phyloP scores from a whole-genome alignment of 192 early-diverging fungal species.

The Jimgerdemannia lactiflua region DNA sequence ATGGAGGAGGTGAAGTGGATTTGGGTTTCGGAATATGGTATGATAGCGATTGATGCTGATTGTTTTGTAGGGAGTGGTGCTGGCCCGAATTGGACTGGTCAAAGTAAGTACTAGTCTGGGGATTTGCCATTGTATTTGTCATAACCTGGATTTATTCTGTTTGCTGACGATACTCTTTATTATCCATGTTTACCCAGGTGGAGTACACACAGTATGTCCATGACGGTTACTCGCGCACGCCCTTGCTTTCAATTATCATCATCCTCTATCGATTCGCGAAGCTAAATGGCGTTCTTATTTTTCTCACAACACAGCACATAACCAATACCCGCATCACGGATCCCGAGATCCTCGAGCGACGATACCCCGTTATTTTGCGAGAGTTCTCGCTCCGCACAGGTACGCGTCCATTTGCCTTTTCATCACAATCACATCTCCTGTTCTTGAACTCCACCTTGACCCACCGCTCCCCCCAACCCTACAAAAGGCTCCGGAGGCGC shows the following conservation, averaged over 20 bases:
- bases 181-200: background rate
- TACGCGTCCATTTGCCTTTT: background rate
- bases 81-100: slow-evolving; percentile 87
- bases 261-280: background rate
- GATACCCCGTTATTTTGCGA: slow-evolving; percentile 87
- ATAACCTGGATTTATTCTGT: background rate
- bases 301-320: slow-evolving; percentile 62
- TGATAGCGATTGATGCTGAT: background rate
- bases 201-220: slow-evolving; percentile 33
- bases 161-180: background rate
- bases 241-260: background rate
- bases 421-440: background rate
- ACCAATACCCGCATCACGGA: slow-evolving; percentile 98
- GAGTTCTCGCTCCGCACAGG: slow-evolving; percentile 73
- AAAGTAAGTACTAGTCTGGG: slow-evolving; percentile 30
- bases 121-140: no score
- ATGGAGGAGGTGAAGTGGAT: background rate
- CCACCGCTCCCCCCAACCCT: background rate
- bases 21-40: slow-evolving; percentile 4
- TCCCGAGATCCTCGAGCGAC: slow-evolving; percentile 90
- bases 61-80: slow-evolving; percentile 64
- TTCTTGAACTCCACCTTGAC: background rate
- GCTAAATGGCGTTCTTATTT: background rate
- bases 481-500: slow-evolving; percentile 67
- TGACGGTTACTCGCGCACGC: background rate